Evolutionary conservation across 768 basidiomycete species (phyloP).

Genomic region (Tricholoma sp.): DNA sequence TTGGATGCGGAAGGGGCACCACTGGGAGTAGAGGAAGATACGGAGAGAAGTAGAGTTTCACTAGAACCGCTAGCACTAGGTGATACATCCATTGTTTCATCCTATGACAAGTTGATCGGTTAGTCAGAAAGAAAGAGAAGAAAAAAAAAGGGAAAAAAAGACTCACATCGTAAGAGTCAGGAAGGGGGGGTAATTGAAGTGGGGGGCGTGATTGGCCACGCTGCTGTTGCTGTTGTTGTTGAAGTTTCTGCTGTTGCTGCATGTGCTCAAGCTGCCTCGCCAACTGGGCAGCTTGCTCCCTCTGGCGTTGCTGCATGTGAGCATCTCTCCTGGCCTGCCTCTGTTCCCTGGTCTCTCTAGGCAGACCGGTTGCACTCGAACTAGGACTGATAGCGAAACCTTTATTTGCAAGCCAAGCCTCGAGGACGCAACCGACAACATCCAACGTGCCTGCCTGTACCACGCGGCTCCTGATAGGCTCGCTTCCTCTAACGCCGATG

Average conservation of each 20-base stretch:
- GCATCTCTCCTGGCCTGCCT: conserved; percentile 57
- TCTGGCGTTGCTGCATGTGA: conserved; percentile 48
- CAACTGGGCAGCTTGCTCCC: conserved; percentile 56
- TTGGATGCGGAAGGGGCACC: conserved; percentile 29
- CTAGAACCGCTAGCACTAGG: conserved; percentile 7
- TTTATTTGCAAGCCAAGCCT: conserved; percentile 86
- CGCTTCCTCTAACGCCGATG: conserved; percentile 93
- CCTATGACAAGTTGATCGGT: conserved; percentile 9
- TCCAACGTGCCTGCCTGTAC: conserved; percentile 93
- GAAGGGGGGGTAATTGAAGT: neutral
- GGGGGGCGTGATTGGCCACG: neutral
- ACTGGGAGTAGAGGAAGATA: conserved; percentile 15
- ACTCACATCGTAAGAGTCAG: neutral
- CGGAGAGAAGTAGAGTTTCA: conserved; percentile 12
- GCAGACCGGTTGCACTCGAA: conserved; percentile 67
- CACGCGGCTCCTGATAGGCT: conserved; percentile 84
- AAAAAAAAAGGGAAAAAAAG: neutral
- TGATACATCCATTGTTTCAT: conserved; percentile 18
- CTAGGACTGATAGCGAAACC: conserved; percentile 85
- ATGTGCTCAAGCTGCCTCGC: conserved; percentile 53
- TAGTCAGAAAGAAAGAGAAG: neutral
- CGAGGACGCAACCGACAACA: conserved; percentile 89
- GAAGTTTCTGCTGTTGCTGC: conserved; percentile 43
- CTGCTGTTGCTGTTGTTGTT: conserved; percentile 3
- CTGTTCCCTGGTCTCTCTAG: conserved; percentile 72